Evolutionary conservation across 169 alveolate species (phyloP), one percentile per base, ranked within the genome.

Genomic region (Plasmodium vinckei): DNA sequence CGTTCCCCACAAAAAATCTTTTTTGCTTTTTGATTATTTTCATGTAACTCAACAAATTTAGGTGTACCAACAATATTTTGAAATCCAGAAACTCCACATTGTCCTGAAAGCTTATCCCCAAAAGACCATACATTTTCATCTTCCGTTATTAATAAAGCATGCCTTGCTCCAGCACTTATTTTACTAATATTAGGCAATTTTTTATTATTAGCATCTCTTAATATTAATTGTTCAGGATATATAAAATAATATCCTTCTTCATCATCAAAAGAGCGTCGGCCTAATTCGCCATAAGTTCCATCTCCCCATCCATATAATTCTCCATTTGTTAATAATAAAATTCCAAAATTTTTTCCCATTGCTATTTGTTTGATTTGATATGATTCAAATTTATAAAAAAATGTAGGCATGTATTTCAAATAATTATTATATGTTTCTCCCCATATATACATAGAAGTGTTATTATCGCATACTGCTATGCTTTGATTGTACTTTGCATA

Each of bases 51-150:
- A 25, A 87, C 92, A 92, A 57, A 92, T 93, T 73, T 87, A 5
- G 92, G 92, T 15, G 87, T 73, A 4, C 84, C 65, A 17, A 54
- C 93, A 73, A 87, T 87, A 65, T 72, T 87, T 77, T 94, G 96
- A 75, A 92, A 94, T 9, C 88, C 63, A 1, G 94, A 93, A 25
- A 94, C 79, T 13, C 97, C 97, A 51, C 96, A 94, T 89, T 95
- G 97, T 7, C 97, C 97, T 51, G 93, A 94, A 57, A 82, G 73
- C 73, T 95, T 95, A 51, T 92, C 94, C 12, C 97, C 97, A 70
- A 94, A 92, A 9, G 97, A 87, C 82, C 75, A 79, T 19, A 95
- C 92, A 33, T 88, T 87, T 33, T 95, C 96, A 33, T 79, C 69
- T 46, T 92, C 93, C 19, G 95, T 94, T 56, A 94, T 73, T 64